Evolutionary conservation across 2,329 filamentous ascomycete genomes (phyloP), one percentile per base, ranked within the genome.

Genomic region (Fusarium pseudonygamai): DNA sequence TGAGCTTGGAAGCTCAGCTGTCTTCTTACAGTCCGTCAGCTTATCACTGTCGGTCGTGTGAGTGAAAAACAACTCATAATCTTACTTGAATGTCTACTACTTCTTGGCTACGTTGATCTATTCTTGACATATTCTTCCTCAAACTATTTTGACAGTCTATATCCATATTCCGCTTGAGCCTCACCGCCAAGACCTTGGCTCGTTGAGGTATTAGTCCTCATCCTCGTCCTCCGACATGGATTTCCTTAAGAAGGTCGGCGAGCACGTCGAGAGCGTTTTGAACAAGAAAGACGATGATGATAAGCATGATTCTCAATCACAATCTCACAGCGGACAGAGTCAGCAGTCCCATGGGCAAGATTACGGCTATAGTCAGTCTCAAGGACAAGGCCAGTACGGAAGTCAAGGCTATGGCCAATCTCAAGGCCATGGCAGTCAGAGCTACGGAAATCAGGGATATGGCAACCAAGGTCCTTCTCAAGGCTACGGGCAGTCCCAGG

Each of bases 281-380:
- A 73, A 85, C 49, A 81, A 83, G 45, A 81, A 80, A 47, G 79
- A 81, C 24, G 79, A 80, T 20, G 73, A 85, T 36, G 81, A 80
- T 43, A 78, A 81, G 39, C 68, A 80, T 47, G 85, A 86, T 63
- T 85, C 85, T 32, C 85, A 87, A 67, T 84, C 85, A 16, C 66
- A 69, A 22, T 65, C 67, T 42, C 50, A 69, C 28, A 40, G 32
- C 3, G 58, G 58, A 20, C 66, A 69, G 37, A 40, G 49, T 9
- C 61, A 67, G 20, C 55, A 68, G 26, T 39, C 63, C 15, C 32
- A 68, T 32, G 64, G 64, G 3, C 66, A 69, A 22, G 53, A 65
- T 16, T 55, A 67, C 22, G 85, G 84, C 72, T 53, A 68, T 39
- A 68, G 39, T n/a, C 60, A 69, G 18, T 50, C 64, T 34, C 64